These are phyloP conservation scores for Lentinula aciculospora DNA, from an alignment of 768 basidiomycete species.

Conservation along the genomic window DNA sequence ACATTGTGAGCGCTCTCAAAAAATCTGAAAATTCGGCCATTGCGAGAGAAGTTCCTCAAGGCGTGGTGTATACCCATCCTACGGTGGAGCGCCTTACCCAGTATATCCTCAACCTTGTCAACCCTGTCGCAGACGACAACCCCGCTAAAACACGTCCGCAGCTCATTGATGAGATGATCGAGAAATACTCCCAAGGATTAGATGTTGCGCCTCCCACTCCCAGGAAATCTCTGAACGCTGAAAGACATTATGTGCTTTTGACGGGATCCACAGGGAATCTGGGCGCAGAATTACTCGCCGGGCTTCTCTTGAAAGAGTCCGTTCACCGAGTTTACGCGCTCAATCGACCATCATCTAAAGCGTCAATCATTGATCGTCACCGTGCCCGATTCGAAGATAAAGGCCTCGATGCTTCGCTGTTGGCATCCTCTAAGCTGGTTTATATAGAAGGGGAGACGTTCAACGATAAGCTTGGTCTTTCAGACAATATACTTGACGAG, in stretches of 20 bases:
- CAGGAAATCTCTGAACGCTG: background rate
- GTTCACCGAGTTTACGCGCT: constrained; percentile 17
- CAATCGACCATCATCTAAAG: constrained; percentile 11
- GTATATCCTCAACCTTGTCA: background rate
- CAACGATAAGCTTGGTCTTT: constrained; percentile 12
- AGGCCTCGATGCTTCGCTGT: constrained; percentile 11
- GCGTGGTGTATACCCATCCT: background rate
- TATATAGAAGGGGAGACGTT: constrained; percentile 13
- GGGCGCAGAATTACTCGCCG: constrained; percentile 19
- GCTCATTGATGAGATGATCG: constrained; percentile 1
- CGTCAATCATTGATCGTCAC: constrained; percentile 14
- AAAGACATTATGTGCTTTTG: constrained; percentile 15
- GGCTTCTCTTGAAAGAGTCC: constrained; percentile 10
- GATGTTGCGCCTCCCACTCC: background rate
- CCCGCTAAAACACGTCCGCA: background rate
- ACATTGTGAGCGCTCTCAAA: background rate
- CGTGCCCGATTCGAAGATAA: constrained; percentile 13
- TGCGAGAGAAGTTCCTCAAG: constrained; percentile 1
- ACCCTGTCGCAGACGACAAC: background rate
- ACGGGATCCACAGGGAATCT: constrained; percentile 28
- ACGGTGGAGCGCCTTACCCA: background rate
- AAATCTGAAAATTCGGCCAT: background rate
- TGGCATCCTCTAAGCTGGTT: constrained; percentile 11
- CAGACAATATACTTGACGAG: constrained; percentile 12
- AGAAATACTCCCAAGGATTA: constrained; percentile 1